A percentile compares a stretch with the other conserved stretches of the same genome.
Conservation (phyloP, 2,329 filamentous ascomycete genomes). For the Penicillium freii region DNA sequence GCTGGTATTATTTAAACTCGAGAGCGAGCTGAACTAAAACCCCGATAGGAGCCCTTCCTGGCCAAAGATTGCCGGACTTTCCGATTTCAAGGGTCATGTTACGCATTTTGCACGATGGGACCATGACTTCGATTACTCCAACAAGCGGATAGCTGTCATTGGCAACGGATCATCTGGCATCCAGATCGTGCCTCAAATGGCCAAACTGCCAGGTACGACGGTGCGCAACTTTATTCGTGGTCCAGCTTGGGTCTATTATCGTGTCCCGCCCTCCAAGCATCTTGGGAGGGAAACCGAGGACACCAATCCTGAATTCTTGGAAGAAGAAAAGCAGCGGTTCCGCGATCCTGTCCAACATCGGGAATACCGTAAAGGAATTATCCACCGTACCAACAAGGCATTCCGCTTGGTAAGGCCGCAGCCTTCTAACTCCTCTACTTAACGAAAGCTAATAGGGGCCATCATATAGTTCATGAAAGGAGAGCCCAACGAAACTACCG, state of each 20-base stretch:
- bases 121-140: constrained; percentile 22
- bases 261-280: constrained; percentile 4
- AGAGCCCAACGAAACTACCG: not conserved
- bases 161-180: constrained; percentile 39
- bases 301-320: constrained; percentile 27
- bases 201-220: constrained; percentile 23
- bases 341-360: not conserved
- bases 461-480: not conserved
- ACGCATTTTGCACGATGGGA: constrained; percentile 31
- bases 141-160: constrained; percentile 31
- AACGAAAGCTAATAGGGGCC: not conserved
- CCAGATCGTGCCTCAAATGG: constrained; percentile 26
- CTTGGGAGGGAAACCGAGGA: not conserved
- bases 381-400: constrained; percentile 1
- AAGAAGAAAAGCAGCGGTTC: constrained; percentile 21
- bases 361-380: not conserved
- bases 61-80: constrained; percentile 29
- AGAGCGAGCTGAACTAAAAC: not conserved
- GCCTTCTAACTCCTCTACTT: too few relatives aligned
- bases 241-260: constrained; percentile 29
- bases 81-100: constrained; percentile 28
- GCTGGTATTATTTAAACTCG: fast-evolving
- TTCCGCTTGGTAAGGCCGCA: not conserved
- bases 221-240: constrained; percentile 30
- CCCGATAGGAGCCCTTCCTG: not conserved